Evolutionary conservation across 148 eudicot species (phyloP).

Genomic region (Nepenthes gracilis): DNA sequence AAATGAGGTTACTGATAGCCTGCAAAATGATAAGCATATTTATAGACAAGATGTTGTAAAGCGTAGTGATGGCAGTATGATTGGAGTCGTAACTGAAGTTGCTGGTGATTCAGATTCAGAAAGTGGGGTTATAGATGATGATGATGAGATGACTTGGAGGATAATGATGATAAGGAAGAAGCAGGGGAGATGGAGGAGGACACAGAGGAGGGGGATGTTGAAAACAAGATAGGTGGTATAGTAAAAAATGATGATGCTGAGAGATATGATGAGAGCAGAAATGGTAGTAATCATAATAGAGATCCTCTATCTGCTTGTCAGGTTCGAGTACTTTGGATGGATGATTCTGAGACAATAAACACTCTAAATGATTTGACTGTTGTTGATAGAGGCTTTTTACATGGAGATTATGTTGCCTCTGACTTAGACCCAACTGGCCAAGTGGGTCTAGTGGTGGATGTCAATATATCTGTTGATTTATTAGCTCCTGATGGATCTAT

Average conservation of each 20-base stretch:
- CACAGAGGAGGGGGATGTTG: conserved; percentile 28
- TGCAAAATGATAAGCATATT: conserved; percentile 21
- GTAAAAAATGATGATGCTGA: conserved; percentile 19
- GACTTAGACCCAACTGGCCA: conserved; percentile 78
- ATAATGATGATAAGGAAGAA: conserved; percentile 1
- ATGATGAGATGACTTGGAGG: conserved; percentile 31
- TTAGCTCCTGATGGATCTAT: conserved; percentile 47
- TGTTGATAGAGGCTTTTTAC: conserved; percentile 74
- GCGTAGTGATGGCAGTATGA: conserved; percentile 39
- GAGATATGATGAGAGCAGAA: conserved; percentile 22
- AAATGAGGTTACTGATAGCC: conserved; percentile 5
- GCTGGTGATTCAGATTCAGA: conserved; percentile 93
- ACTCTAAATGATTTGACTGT: conserved; percentile 44
- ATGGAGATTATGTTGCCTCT: conserved; percentile 92
- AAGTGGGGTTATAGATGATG: conserved; percentile 63
- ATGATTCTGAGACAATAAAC: conserved; percentile 62
- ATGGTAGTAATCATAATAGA: conserved; percentile 16
- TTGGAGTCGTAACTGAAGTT: conserved; percentile 89
- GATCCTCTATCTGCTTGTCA: conserved; percentile 62
- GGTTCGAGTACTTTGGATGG: conserved; percentile 85
- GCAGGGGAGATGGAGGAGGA: conserved; percentile 7
- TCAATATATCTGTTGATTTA: conserved; percentile 58
- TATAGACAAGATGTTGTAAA: conserved; percentile 87
- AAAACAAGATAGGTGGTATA: conserved; percentile 22
- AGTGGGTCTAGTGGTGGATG: conserved; percentile 82